These are phyloP conservation scores for Gossypium lobatum DNA, from an alignment of 441 rosid species.

Conservation along the genomic window DNA sequence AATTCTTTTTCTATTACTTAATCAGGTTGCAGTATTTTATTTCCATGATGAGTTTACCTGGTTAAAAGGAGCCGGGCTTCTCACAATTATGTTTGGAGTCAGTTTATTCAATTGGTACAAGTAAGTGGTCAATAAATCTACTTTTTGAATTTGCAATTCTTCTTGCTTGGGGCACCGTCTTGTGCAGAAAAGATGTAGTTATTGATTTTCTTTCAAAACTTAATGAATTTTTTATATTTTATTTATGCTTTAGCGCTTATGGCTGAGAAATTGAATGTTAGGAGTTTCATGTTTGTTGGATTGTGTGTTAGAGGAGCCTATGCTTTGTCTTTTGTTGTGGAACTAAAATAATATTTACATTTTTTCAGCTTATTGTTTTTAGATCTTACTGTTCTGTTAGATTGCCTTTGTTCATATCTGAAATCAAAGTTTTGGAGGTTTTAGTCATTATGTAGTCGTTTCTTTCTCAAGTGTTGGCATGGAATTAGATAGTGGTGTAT, in stretches of 20 bases:
- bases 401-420: not conserved
- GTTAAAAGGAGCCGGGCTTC: slow-evolving; percentile 84
- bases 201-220: not conserved
- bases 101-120: slow-evolving; percentile 95
- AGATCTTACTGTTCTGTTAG: not conserved
- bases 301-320: not conserved
- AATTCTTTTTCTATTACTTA: slow-evolving; percentile 11
- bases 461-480: not conserved
- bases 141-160: not conserved
- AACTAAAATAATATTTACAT: not conserved
- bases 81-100: slow-evolving; percentile 79
- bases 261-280: not conserved
- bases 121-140: slow-evolving; percentile 44
- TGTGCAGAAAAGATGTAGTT: not conserved
- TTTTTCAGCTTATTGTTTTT: not conserved
- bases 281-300: not conserved
- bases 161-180: not conserved
- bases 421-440: not conserved
- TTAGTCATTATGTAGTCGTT: not conserved
- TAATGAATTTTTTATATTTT: not conserved
- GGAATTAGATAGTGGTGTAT: not conserved
- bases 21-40: slow-evolving; percentile 95
- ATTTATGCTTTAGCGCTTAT: not conserved
- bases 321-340: not conserved
- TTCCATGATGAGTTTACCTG: slow-evolving; percentile 92